Evolutionary conservation across 2,329 filamentous ascomycete species (phyloP).

Genomic region (Ceratocystis huliohia): DNA sequence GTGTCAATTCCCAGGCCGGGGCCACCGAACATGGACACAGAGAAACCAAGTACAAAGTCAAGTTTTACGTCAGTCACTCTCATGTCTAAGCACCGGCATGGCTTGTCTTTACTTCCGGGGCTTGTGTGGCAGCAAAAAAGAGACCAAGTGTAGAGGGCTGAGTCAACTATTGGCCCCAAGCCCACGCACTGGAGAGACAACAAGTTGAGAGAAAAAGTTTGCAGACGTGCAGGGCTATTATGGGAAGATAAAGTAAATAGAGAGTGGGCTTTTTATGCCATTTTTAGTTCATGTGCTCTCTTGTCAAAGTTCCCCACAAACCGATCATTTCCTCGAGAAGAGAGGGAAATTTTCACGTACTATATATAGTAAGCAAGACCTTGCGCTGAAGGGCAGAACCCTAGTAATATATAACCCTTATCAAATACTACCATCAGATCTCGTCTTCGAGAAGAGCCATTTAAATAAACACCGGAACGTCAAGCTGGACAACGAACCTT

Average conservation of each 20-base stretch:
- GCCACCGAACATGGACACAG: slow-evolving; percentile 7
- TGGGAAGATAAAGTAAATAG: not conserved
- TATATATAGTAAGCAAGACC: not conserved
- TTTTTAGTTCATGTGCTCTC: not conserved
- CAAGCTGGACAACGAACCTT: not conserved
- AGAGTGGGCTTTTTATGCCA: not conserved
- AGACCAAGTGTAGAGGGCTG: slow-evolving; percentile 3
- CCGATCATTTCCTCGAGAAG: not conserved
- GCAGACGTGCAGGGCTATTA: not conserved
- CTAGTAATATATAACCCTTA: not conserved
- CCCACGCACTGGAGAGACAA: slow-evolving; percentile 9
- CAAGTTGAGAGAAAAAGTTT: not conserved
- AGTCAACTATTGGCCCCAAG: not conserved
- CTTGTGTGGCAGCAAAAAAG: not conserved
- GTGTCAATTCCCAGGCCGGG: not conserved
- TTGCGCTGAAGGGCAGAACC: not conserved
- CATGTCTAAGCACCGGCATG: not conserved
- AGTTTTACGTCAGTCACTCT: not conserved
- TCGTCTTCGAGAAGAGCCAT: not conserved
- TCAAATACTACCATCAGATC: not conserved
- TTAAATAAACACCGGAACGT: not conserved
- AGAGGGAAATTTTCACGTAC: not conserved
- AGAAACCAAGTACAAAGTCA: not conserved
- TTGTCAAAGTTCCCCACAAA: not conserved
- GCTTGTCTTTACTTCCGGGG: not conserved